Percentiles rank a stretch among this genome's conserved stretches.
Evolutionary conservation across 2,329 filamentous ascomycete species (phyloP).

Genomic region (Penicillium decumbens): DNA sequence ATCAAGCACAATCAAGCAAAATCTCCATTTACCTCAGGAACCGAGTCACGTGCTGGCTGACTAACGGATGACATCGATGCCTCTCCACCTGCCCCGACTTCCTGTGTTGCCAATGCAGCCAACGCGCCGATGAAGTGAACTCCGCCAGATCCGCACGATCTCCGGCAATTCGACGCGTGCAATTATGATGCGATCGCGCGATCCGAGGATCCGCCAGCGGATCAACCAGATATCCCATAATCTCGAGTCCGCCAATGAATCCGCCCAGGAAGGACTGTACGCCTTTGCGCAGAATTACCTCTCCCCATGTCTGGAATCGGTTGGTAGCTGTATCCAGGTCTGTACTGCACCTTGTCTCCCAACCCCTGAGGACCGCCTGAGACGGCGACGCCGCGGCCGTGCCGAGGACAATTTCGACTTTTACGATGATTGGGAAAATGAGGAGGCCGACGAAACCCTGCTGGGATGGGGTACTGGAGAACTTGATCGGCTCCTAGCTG

Average conservation of each 20-base stretch:
- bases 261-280: conserved; percentile 87
- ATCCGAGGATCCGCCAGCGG: conserved; percentile 85
- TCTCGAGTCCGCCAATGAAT: conserved; percentile 82
- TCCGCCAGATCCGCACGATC: conserved; percentile 1
- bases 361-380: conserved; percentile 67
- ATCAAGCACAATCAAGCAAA: not conserved
- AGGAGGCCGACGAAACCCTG: conserved; percentile 55
- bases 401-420: conserved; percentile 92
- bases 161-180: conserved; percentile 11
- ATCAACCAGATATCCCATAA: conserved; percentile 91
- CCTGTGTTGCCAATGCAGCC: conserved; percentile 9
- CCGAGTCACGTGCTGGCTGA: conserved; percentile 25
- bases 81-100: conserved; percentile 14
- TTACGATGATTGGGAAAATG: conserved; percentile 91
- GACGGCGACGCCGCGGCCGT: conserved; percentile 61
- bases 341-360: conserved; percentile 67
- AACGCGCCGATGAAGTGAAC: conserved; percentile 16
- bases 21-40: conserved; percentile 3
- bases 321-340: conserved; percentile 61
- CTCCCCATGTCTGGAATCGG: conserved; percentile 67
- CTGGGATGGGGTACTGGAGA: conserved; percentile 79
- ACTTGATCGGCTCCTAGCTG: conserved; percentile 74
- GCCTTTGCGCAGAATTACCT: conserved; percentile 82
- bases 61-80: conserved; percentile 30
- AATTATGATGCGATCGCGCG: conserved; percentile 58